Evolutionary conservation across 1,284 basidiomycete species (phyloP).

Genomic region (Ganoderma leucocontextum): DNA sequence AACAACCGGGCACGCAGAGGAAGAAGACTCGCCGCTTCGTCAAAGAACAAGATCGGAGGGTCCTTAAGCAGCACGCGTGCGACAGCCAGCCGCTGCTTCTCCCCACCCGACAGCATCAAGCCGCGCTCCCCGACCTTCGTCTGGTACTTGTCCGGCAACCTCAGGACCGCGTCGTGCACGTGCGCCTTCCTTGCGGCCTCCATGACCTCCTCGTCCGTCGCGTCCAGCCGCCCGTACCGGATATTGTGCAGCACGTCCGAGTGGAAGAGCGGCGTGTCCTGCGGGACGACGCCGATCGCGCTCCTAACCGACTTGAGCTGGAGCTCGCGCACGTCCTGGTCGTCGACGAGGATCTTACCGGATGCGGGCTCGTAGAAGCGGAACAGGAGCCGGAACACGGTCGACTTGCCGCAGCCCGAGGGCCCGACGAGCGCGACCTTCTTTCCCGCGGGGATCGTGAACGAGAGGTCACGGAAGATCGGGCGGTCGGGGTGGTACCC

Average conservation of each 20-base stretch:
- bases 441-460: constrained; percentile 93
- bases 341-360: constrained; percentile 87
- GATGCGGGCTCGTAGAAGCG: constrained; percentile 90
- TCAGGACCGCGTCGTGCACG: constrained; percentile 83
- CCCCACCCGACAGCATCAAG: constrained; percentile 97
- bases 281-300: constrained; percentile 93
- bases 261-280: constrained; percentile 98
- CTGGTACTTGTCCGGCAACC: constrained; percentile 85
- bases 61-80: constrained; percentile 94
- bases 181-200: constrained; percentile 88
- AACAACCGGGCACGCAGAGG: not conserved
- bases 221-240: constrained; percentile 90
- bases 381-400: constrained; percentile 94
- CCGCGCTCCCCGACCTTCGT: constrained; percentile 97
- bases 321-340: constrained; percentile 84
- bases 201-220: constrained; percentile 84
- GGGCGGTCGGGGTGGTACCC: constrained; percentile 91
- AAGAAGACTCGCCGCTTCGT: constrained; percentile 83
- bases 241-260: constrained; percentile 95
- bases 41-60: constrained; percentile 95
- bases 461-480: constrained; percentile 91
- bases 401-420: constrained; percentile 98
- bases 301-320: constrained; percentile 79
- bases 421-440: constrained; percentile 98
- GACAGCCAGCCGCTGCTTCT: constrained; percentile 96